Conservation (phyloP, 306 rosid species). For the Lotus japonicus region DNA sequence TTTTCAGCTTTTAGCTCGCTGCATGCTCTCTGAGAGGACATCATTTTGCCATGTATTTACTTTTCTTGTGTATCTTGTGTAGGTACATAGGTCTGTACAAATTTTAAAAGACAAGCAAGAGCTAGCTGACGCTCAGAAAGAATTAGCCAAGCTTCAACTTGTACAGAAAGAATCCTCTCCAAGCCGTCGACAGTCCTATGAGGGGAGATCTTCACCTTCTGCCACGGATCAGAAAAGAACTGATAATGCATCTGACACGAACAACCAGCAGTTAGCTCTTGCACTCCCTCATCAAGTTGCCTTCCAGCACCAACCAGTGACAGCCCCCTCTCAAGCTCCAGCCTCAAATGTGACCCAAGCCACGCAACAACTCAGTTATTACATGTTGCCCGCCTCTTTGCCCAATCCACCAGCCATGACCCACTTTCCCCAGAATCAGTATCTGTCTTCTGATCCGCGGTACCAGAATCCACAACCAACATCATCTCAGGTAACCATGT, state of each 20-base stretch:
- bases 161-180: conserved; percentile 61
- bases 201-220: conserved; percentile 54
- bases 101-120: conserved; percentile 91
- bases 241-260: conserved; percentile 45
- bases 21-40: not conserved
- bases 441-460: conserved; percentile 51
- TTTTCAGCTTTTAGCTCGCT: not conserved
- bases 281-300: conserved; percentile 68
- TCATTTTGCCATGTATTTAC: not conserved
- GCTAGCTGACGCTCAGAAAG: conserved; percentile 86
- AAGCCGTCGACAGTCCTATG: conserved; percentile 50
- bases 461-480: conserved; percentile 52
- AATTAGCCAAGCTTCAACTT: conserved; percentile 80
- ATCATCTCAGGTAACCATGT: conserved; percentile 51
- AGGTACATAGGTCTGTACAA: conserved; percentile 95
- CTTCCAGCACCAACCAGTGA: conserved; percentile 43
- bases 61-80: conserved; percentile 23
- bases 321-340: conserved; percentile 42
- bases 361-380: conserved; percentile 54
- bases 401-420: conserved; percentile 52
- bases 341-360: conserved; percentile 42
- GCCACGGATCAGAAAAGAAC: conserved; percentile 42
- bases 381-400: conserved; percentile 41
- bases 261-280: conserved; percentile 75
- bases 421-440: conserved; percentile 61